Conservation (phyloP, 2,329 filamentous ascomycete species). For the Phoma sp. region DNA sequence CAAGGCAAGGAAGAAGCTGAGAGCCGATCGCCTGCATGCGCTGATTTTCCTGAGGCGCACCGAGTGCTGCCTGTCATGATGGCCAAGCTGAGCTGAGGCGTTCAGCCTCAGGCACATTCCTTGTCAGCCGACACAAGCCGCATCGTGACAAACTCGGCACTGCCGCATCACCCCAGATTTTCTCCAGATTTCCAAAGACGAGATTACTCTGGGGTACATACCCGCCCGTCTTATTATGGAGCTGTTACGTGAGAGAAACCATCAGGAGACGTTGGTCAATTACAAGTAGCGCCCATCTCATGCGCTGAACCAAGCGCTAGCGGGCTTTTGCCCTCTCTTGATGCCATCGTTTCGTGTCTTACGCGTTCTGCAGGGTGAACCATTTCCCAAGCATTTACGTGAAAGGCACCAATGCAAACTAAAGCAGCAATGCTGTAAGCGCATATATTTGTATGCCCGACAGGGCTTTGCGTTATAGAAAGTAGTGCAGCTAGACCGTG, state of each 20-base stretch:
- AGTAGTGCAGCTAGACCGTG: background rate
- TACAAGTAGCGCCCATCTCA: background rate
- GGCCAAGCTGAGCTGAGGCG: background rate
- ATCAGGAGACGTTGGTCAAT: background rate
- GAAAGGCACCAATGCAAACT: background rate
- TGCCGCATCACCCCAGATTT: slow-evolving; percentile 9
- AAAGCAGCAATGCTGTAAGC: background rate
- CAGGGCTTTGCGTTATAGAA: background rate
- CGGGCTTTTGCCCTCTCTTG: background rate
- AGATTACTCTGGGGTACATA: slow-evolving; percentile 10
- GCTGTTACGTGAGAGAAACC: slow-evolving; percentile 17
- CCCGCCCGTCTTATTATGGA: slow-evolving; percentile 19
- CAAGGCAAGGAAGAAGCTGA: background rate
- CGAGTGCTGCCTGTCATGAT: background rate
- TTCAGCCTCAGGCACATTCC: slow-evolving; percentile 1
- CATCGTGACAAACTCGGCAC: slow-evolving; percentile 1
- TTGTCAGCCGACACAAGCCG: slow-evolving; percentile 10
- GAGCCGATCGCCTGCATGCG: background rate
- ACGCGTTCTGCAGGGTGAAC: background rate
- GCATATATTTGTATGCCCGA: background rate
- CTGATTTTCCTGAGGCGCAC: background rate
- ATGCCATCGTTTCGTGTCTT: background rate
- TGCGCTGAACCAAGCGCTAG: background rate
- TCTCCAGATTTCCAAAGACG: slow-evolving; percentile 4
- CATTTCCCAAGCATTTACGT: slow-evolving; percentile 1